Evolutionary conservation across 352 stramenopile genomes (phyloP), one percentile per base, ranked within the genome.

Genomic region (Pythium oligandrum): DNA sequence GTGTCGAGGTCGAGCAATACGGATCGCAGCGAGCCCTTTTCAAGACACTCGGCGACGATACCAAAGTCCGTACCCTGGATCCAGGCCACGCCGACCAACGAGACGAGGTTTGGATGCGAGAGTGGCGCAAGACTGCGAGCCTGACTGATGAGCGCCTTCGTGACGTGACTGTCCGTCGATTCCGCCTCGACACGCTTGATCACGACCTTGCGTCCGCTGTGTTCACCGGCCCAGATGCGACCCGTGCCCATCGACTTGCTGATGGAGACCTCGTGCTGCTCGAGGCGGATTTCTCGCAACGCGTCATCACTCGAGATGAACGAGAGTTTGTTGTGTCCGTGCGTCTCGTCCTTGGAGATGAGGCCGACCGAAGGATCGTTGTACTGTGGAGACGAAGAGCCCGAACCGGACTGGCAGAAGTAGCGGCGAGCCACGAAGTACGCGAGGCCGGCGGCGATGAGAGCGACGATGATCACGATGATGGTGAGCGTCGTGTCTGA

Each of bases 111-210:
- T 7, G 72, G 68, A 35, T 93, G 82, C 26, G 62, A 68, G 33
- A 90, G 63, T 6, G 64, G 66, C 35, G 73, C 68, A 4, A 90
- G 58, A 34, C 63, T 64, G 37, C 68, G 64, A 3, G 74, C 66
- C 44, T 91, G 76, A 3, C 68, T 68, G 60, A 83, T 86, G 9
- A 89, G 52, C n/a, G 64, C 68, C 58, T 89, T 85, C 2, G 75
- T 85, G 36, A 76, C 66, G 58, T 69, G 70, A 4, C 65, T 75
- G 44, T 83, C 75, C 8, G 60, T 82, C 40, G 81, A 66, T 44
- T 86, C 80, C 0, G 78, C 76, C 52, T 91, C 80, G 3, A 89
- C 64, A 35, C 80, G 80, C 65, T 91, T 91, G 50, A 89, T 61
- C 32, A 88, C 64, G 26, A 91, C 77, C 49, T 86, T 85, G 9